These are phyloP conservation scores for Babesia bovis DNA, from an alignment of 169 alveolate species.

Conservation along the genomic window DNA sequence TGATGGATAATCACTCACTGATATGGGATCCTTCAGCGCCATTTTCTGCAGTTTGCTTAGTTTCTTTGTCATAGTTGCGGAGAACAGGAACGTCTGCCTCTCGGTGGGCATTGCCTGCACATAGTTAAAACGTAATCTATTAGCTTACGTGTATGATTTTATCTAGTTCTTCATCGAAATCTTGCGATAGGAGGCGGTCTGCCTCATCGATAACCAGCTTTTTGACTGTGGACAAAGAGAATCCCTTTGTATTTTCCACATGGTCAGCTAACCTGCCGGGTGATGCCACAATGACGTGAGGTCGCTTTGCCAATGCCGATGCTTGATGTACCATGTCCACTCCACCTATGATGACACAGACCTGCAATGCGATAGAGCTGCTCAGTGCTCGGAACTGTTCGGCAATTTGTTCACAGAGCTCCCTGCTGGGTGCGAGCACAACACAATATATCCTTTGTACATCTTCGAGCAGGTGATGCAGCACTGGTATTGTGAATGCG, in stretches of 20 bases:
- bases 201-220: conserved; percentile 95
- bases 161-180: conserved; percentile 96
- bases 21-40: conserved; percentile 93
- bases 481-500: conserved; percentile 94
- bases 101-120: conserved; percentile 83
- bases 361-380: conserved; percentile 86
- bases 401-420: conserved; percentile 95
- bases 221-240: conserved; percentile 87
- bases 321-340: conserved; percentile 95
- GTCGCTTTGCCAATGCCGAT: conserved; percentile 91
- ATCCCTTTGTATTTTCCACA: conserved; percentile 97
- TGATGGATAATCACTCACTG: conserved; percentile 1
- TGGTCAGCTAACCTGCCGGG: conserved; percentile 99
- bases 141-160: conserved; percentile 85
- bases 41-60: conserved; percentile 95
- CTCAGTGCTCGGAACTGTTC: conserved; percentile 95
- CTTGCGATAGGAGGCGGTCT: conserved; percentile 92
- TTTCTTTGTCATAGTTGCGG: conserved; percentile 99
- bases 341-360: conserved; percentile 97
- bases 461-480: conserved; percentile 88
- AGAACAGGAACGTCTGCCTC: conserved; percentile 94
- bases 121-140: background rate
- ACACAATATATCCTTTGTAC: conserved; percentile 88
- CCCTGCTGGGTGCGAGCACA: conserved; percentile 97
- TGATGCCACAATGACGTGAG: conserved; percentile 96